Conservation (phyloP, 192 early-diverging fungal species). For the Funneliformis geosporum region DNA sequence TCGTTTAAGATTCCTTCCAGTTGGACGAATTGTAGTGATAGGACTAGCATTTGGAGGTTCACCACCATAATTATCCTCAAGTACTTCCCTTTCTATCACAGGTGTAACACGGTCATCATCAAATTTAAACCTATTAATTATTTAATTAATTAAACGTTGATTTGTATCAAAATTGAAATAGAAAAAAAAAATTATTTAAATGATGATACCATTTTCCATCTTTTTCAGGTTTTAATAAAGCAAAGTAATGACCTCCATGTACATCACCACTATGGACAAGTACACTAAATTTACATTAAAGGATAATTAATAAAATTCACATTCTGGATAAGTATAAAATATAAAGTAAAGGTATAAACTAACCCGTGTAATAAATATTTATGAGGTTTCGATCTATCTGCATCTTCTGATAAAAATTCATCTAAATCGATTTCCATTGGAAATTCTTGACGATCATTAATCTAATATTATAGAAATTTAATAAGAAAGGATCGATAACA, state of each 20-base stretch:
- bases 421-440: constrained; percentile 83
- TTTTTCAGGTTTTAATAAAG: constrained; percentile 78
- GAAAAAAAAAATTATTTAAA: background rate
- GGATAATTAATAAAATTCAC: background rate
- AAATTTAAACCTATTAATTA: constrained; percentile 67
- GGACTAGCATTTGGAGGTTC: constrained; percentile 51
- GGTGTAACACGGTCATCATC: constrained; percentile 94
- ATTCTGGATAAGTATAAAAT: background rate
- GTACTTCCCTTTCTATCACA: constrained; percentile 74
- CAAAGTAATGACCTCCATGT: constrained; percentile 93
- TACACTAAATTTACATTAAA: constrained; percentile 58
- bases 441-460: constrained; percentile 98
- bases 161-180: constrained; percentile 1
- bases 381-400: constrained; percentile 63
- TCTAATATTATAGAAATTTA: constrained; percentile 38
- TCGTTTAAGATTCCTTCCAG: constrained; percentile 64
- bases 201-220: constrained; percentile 69
- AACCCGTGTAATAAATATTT: constrained; percentile 89
- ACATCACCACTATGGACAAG: constrained; percentile 94
- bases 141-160: background rate
- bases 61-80: constrained; percentile 95
- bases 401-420: constrained; percentile 72
- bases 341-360: background rate
- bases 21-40: constrained; percentile 37
- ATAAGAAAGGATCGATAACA: background rate